Percentiles rank a stretch among this genome's conserved stretches.
These are phyloP conservation scores for Aureococcus anophagefferens DNA, from an alignment of 108 stramenopile species.

Conservation along the genomic window DNA sequence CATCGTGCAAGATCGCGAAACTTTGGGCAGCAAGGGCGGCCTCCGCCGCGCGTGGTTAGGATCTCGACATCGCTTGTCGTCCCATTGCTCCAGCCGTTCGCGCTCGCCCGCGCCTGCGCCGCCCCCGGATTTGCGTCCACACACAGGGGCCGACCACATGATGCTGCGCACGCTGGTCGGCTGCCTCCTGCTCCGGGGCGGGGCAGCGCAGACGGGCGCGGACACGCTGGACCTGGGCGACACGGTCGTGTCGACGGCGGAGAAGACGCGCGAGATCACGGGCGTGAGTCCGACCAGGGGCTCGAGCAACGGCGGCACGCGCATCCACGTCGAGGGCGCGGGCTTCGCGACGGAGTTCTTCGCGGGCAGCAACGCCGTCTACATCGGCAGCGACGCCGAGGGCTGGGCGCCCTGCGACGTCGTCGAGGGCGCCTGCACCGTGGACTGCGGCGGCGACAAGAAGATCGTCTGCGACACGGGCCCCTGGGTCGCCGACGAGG, in stretches of 20 bases:
- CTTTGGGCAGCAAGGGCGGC: too few species aligned
- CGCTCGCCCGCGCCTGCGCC: too few species aligned
- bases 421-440: slow-evolving; percentile 17
- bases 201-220: too few species aligned
- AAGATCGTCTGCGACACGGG: slow-evolving; percentile 12
- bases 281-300: not conserved
- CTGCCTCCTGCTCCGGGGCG: too few species aligned
- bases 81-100: too few species aligned
- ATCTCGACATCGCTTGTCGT: too few species aligned
- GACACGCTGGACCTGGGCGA: not conserved
- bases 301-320: slow-evolving; percentile 2
- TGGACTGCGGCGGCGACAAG: slow-evolving; percentile 12
- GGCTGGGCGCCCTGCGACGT: not conserved
- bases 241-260: not conserved
- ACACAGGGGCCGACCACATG: too few species aligned
- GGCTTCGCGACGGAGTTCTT: slow-evolving; percentile 9
- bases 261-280: too few species aligned
- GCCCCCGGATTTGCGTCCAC: too few species aligned
- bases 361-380: slow-evolving; percentile 1
- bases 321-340: slow-evolving; percentile 4
- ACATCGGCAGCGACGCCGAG: not conserved
- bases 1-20: too few species aligned
- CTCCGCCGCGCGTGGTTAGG: too few species aligned
- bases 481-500: not conserved
- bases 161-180: too few species aligned